phyloP scores from a whole-genome alignment of 768 basidiomycete genomes.

The Suillus luteus region DNA sequence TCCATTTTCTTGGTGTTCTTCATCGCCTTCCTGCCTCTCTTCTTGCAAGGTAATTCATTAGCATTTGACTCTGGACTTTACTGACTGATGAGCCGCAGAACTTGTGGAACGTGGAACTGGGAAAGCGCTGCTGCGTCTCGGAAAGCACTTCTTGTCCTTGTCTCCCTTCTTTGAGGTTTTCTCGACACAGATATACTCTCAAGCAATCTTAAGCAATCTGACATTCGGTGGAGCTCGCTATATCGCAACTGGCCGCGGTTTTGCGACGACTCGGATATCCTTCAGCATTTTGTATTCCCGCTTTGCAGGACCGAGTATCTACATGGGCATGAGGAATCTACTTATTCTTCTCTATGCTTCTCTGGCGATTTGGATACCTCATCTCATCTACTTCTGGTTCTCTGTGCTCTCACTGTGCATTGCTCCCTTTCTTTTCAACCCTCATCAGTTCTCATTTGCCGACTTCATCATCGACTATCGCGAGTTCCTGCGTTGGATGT shows the following conservation, averaged over 20 bases:
- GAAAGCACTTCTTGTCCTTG: slow-evolving; percentile 94
- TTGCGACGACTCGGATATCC: slow-evolving; percentile 93
- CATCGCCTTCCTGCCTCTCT: slow-evolving; percentile 94
- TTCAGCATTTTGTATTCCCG: slow-evolving; percentile 98
- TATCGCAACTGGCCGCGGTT: slow-evolving; percentile 98
- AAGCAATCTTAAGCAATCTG: slow-evolving; percentile 95
- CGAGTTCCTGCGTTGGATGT: slow-evolving; percentile 99
- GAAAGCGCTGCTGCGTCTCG: slow-evolving; percentile 89
- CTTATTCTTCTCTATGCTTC: slow-evolving; percentile 89
- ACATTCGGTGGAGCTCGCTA: slow-evolving; percentile 98
- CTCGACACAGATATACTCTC: slow-evolving; percentile 97
- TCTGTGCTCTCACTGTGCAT: slow-evolving; percentile 93
- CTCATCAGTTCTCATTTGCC: slow-evolving; percentile 97
- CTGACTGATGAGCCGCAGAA: slow-evolving; percentile 50
- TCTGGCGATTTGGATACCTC: slow-evolving; percentile 89
- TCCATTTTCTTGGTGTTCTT: slow-evolving; percentile 99
- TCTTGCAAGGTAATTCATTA: slow-evolving; percentile 82
- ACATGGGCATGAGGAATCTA: slow-evolving; percentile 95
- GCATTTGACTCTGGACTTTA: slow-evolving; percentile 9
- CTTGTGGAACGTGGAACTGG: slow-evolving; percentile 95
- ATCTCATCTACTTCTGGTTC: slow-evolving; percentile 98
- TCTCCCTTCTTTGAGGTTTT: slow-evolving; percentile 99
- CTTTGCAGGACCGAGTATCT: slow-evolving; percentile 99
- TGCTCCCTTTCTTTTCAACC: slow-evolving; percentile 98
- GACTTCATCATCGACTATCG: slow-evolving; percentile 99